A percentile compares a stretch with the other conserved stretches of the same genome.
These are phyloP conservation scores for Solanum hybrid DNA, from an alignment of 305 asterid species.

Conservation along the genomic window DNA sequence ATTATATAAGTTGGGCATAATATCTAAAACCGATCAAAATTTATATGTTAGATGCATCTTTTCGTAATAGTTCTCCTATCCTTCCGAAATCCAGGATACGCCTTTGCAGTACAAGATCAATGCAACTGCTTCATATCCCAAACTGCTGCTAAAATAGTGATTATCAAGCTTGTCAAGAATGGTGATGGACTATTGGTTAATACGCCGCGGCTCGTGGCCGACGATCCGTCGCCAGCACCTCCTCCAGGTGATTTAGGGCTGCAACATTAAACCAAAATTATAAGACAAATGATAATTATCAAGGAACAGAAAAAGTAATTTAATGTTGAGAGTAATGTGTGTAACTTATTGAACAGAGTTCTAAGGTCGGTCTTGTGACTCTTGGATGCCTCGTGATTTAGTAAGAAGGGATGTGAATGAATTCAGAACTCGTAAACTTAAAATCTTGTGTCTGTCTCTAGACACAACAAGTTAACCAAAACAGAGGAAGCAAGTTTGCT, in stretches of 20 bases:
- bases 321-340: not conserved
- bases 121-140: slow-evolving; percentile 1
- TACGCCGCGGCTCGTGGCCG: slow-evolving; percentile 4
- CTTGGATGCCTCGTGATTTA: not conserved
- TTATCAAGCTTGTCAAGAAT: not conserved
- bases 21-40: too few species aligned
- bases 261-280: not conserved
- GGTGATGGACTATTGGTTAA: not conserved
- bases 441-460: not conserved
- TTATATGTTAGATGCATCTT: too few species aligned
- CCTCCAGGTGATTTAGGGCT: slow-evolving; percentile 23
- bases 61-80: too few species aligned
- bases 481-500: not conserved
- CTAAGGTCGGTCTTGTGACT: not conserved
- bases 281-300: not conserved
- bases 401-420: not conserved
- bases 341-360: not conserved
- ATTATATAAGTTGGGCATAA: not conserved
- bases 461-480: not conserved
- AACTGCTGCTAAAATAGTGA: slow-evolving; percentile 1
- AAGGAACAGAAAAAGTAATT: not conserved
- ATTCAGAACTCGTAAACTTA: not conserved
- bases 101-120: not conserved
- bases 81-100: not conserved
- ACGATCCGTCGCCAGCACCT: slow-evolving; percentile 1